phyloP scores from a whole-genome alignment of 495 filamentous ascomycete species.

The Arthonia radiata region DNA sequence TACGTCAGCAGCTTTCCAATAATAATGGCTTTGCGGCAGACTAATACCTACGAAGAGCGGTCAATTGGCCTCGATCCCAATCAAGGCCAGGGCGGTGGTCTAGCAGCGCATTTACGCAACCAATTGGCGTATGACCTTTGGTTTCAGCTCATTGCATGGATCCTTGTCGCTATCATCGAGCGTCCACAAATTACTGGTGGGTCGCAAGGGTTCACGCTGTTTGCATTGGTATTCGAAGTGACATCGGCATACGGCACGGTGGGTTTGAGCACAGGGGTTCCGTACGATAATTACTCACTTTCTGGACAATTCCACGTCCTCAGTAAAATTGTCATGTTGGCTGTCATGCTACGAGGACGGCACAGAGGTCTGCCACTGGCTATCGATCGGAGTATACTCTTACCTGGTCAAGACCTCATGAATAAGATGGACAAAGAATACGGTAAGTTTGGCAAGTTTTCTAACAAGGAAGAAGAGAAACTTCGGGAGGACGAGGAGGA shows the following conservation, averaged over 20 bases:
- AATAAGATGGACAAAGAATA: conserved; percentile 3
- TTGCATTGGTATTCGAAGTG: conserved; percentile 2
- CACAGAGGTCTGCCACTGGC: conserved; percentile 2
- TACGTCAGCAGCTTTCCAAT: conserved; percentile 2
- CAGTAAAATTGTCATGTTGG: conserved; percentile 2
- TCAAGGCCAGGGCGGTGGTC: neutral
- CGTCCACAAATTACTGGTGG: neutral
- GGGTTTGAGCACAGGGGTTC: conserved; percentile 1
- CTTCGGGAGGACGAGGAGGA: conserved; percentile 1
- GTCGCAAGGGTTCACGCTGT: conserved; percentile 1
- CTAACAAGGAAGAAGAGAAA: conserved; percentile 2
- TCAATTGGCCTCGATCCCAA: conserved; percentile 1
- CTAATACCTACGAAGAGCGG: conserved; percentile 4
- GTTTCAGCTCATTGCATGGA: conserved; percentile 1
- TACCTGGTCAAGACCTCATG: conserved; percentile 3
- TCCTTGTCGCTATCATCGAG: conserved; percentile 3
- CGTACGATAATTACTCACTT: conserved; percentile 2
- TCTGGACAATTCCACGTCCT: conserved; percentile 1
- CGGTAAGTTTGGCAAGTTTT: neutral
- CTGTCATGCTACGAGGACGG: conserved; percentile 3
- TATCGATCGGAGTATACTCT: conserved; percentile 1
- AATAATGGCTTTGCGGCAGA: conserved; percentile 1
- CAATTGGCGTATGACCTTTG: conserved; percentile 4
- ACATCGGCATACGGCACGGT: conserved; percentile 3
- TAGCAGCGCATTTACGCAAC: conserved; percentile 1